Conservation (phyloP, 495 filamentous ascomycete genomes). For the Penicillium parvum region DNA sequence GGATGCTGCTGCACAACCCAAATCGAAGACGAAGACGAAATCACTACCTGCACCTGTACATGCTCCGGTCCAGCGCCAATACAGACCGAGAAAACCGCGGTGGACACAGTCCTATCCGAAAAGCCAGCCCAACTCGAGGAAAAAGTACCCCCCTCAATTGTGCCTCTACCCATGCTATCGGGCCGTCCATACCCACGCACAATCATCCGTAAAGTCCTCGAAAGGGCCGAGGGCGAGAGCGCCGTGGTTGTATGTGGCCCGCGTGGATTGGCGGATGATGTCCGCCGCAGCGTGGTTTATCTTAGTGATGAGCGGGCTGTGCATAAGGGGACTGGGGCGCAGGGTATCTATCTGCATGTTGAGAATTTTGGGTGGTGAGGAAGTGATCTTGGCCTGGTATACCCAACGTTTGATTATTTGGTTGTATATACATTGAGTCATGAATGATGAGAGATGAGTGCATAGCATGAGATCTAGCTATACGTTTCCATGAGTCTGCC, state of each 20-base stretch:
- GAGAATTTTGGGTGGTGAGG: constrained; percentile 38
- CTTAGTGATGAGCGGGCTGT: constrained; percentile 83
- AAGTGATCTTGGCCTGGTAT: too few species aligned
- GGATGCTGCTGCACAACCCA: constrained; percentile 51
- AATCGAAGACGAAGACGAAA: constrained; percentile 46
- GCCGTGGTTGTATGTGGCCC: constrained; percentile 82
- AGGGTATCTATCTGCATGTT: constrained; percentile 59
- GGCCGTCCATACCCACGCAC: constrained; percentile 41
- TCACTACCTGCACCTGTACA: constrained; percentile 25
- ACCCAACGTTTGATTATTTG: too few species aligned
- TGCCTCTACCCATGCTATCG: constrained; percentile 20
- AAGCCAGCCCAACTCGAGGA: too few species aligned
- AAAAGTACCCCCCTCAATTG: not conserved
- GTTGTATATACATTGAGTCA: too few species aligned
- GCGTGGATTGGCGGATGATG: constrained; percentile 56
- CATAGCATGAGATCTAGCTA: too few species aligned
- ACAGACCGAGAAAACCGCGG: not conserved
- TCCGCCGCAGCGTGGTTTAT: constrained; percentile 61
- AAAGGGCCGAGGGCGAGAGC: constrained; percentile 75
- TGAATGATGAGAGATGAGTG: too few species aligned
- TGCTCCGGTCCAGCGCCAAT: constrained; percentile 24
- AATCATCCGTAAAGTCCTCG: constrained; percentile 55
- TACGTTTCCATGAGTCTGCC: too few species aligned
- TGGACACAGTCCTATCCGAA: not conserved
- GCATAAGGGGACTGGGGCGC: constrained; percentile 85